phyloP scores from a whole-genome alignment of 164 flowering plant species.

The Berberis vulgaris region DNA sequence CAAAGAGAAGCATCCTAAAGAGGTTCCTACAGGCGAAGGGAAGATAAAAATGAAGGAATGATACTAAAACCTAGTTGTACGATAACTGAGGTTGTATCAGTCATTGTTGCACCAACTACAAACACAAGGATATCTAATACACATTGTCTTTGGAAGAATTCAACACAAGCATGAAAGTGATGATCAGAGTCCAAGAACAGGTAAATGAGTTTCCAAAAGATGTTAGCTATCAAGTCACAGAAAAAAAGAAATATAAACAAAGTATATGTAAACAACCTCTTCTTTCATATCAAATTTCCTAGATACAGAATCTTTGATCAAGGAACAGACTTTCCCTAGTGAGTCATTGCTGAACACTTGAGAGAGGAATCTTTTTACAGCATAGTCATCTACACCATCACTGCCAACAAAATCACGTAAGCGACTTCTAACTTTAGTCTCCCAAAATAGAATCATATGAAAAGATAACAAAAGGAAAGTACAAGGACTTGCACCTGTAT shows the following conservation, averaged over 20 bases:
- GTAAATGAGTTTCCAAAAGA: neutral
- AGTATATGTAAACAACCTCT: conserved; percentile 46
- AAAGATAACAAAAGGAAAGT: neutral
- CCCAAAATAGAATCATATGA: neutral
- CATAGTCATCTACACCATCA: conserved; percentile 90
- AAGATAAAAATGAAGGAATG: conserved; percentile 68
- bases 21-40: conserved; percentile 34
- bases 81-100: neutral
- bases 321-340: conserved; percentile 43
- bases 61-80: conserved; percentile 39
- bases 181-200: neutral
- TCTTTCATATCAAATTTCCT: conserved; percentile 90
- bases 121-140: too few relatives aligned
- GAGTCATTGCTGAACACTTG: conserved; percentile 45
- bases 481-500: conserved; percentile 43
- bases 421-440: conserved; percentile 3
- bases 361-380: conserved; percentile 60
- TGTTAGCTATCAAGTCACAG: neutral
- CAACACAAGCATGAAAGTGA: too few relatives aligned
- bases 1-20: too few relatives aligned
- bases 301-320: conserved; percentile 67
- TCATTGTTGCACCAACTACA: neutral
- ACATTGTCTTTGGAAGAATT: too few relatives aligned
- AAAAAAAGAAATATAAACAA: neutral
- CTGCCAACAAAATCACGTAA: conserved; percentile 32